Conservation (phyloP, 2,329 filamentous ascomycete genomes). For the Blastomyces gilchristii region DNA sequence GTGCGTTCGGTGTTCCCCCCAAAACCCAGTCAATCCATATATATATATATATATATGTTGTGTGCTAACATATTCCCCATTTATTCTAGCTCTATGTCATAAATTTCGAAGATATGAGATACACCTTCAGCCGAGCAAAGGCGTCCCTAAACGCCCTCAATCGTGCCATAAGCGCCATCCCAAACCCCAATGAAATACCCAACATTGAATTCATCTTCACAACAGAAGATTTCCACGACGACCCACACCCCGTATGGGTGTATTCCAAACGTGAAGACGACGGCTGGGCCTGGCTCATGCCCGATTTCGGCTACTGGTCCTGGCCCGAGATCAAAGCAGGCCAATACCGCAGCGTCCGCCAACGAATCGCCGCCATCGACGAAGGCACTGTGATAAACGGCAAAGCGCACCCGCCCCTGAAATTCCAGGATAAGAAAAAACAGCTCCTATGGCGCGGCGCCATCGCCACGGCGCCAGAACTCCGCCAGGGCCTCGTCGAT, state of each 20-base stretch:
- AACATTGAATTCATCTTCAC: constrained; percentile 43
- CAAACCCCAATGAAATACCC: constrained; percentile 32
- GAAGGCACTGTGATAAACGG: constrained; percentile 22
- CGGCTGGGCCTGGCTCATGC: constrained; percentile 40
- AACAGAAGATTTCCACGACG: constrained; percentile 36
- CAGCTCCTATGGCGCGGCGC: constrained; percentile 42
- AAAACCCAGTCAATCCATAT: too few species aligned
- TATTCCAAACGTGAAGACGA: constrained; percentile 35
- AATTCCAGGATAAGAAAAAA: constrained; percentile 33
- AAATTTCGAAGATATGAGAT: constrained; percentile 26
- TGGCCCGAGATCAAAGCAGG: constrained; percentile 42
- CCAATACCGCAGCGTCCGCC: constrained; percentile 35
- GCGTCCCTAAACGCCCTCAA: constrained; percentile 41
- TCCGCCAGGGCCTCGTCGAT: constrained; percentile 33
- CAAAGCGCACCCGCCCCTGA: constrained; percentile 12
- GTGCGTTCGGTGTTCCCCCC: constrained; percentile 17
- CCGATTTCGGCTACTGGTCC: constrained; percentile 46
- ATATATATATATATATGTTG: too few species aligned
- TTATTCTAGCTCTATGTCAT: constrained; percentile 28
- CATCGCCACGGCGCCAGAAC: constrained; percentile 29
- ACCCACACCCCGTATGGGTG: constrained; percentile 33
- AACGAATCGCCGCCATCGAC: constrained; percentile 30
- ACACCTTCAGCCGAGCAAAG: constrained; percentile 29
- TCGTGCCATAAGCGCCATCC: constrained; percentile 37
- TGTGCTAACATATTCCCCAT: background rate